Base-by-base conservation (phyloP, 805 yeast species). In the Candida wancherniae region DNA sequence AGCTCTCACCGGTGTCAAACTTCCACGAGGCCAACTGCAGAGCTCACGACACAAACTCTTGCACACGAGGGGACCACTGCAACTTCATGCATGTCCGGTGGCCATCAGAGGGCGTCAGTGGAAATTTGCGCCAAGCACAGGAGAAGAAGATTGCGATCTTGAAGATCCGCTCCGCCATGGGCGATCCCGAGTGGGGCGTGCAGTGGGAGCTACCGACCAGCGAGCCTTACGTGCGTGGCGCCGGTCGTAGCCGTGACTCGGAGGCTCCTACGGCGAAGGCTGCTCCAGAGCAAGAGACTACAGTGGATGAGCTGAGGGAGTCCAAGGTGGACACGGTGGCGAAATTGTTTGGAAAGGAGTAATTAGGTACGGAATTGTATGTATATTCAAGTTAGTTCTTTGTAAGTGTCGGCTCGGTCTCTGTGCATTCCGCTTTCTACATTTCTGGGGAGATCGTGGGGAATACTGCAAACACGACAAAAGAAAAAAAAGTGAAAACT, bases 21-120 rank as follows among this genome's bases (percentile, higher is more conserved):
- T 75, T 84, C 44, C 63, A 69, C 26, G 92, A 80, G 33, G 82
- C 94, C 9, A 68, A 75, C 33, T 88, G 97, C 51, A 66, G 84
- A 23, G 81, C 81, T 24, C 80, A 80, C 48, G 84, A 79, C 22
- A 57, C 65, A 2, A 57, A 67, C 15, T 61, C 60, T 9, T 88
- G 97, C 51, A 72, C 69, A n/a, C 70, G 97, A 51, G 90, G 87
- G 2, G 83, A 79, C 19, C 71, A 73, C 48, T 88, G 97, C 58
- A 88, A 88, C 55, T 87, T 84, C 55, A 81, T 86, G 73, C 97
- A 88, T 55, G 69, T 80, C 3, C 67, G 78, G 45, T 57, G 67
- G 22, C 85, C 94, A 0, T 51, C 72, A 2, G 48, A 48, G 5
- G 62, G 54, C 9, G 49, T 78, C 17, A 53, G 65, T 26, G 51